Evolutionary conservation across 768 basidiomycete genomes (phyloP), one percentile per base, ranked within the genome.

Genomic region (Mycena latifolia): DNA sequence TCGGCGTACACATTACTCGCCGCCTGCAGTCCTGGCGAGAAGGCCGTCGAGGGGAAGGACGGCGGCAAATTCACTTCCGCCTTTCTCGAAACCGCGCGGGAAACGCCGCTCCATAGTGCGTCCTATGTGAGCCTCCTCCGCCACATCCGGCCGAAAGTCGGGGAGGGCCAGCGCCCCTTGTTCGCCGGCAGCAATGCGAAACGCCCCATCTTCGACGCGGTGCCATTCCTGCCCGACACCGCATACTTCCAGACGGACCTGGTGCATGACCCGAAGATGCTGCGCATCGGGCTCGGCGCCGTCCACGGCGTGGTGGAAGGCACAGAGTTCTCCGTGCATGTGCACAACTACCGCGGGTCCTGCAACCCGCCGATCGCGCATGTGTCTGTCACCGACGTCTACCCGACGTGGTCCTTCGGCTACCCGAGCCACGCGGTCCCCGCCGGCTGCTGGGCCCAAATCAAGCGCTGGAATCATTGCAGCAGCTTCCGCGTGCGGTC

Each of bases 281-380:
- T 90, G 48, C 84, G 84, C 64, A 75, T 92, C 33, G 84, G 84
- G 35, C 83, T 86, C 39, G 91, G 91, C 15, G 81, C 84, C 0
- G 84, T 88, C 6, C 89, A 91, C 64, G 90, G 90, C 2, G 78
- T 92, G 22, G 81, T 84, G n/a, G 83, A 85, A 64, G 90, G 89
- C 51, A 88, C 84, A 11, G 87, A 89, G 66, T 82, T 92, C 65
- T 84, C 82, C 43, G 50, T 92, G 24, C 89, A 91, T 72, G 77
- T 81, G 24, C 89, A 91, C 74, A 90, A 91, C 73, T 81, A 81
- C 65, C 78, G 78, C n/a, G 85, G 84, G 24, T 89, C 89, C 9
- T 76, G 79, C 52, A 92, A 91, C 66, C 85, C 86, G 2, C 61
- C 81, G 22, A 75, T 89, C 15, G 86, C 85, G 27, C 81, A 72